Base-by-base conservation (phyloP, 2,329 filamentous ascomycete species). In the Cladosporium halotolerans region DNA sequence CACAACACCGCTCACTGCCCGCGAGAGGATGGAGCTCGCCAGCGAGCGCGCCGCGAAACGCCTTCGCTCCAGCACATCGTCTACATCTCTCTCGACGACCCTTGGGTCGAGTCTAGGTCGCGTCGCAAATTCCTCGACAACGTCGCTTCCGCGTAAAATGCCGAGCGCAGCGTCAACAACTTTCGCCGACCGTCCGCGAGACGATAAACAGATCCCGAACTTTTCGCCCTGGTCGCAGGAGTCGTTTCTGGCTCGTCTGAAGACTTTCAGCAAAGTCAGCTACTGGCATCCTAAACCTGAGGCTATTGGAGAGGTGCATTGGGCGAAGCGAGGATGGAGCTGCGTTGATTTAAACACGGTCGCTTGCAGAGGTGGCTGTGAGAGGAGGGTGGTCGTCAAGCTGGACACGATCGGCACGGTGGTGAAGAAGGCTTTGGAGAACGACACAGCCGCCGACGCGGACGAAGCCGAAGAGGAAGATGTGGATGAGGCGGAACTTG, bases 261-360 rank as follows among this genome's bases (percentile, higher is more conserved):
- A 86, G 56, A 95, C 89, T 0, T 99, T 95, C 66, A 87, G 92
- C 65, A 89, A 92, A 60, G 84, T 97, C 45, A 93, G 89, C 51
- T 82, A 87, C 67, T 99, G 92, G 92, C 86, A 88, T n/a, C 87
- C 89, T 0, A 97, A 97, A 68, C 91, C 93, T 0, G 82, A 91
- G 49, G 78, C 77, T 33, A 84, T 97, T 62, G 89, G 83, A 66
- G 93, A 97, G 71, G 84, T 96, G 7, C 86, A 90, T 68, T 99
- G 93, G 93, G 91, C 91, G 0, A 96, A 92, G 74, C 77, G 88
- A 55, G 92, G 92, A 1, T 99, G 93, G 92, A 78, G 85, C 3
- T 96, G 92, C 63, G 83, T 86, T 43, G 86, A 86, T 62, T 83
- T 84, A 59, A 90, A 95, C 70, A 87, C 87, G 3, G 89, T 97